Percentiles rank a stretch among this genome's conserved stretches.
These are phyloP conservation scores for Magnaporthales sp. DNA, from an alignment of 2,329 filamentous ascomycete species.

Conservation along the genomic window DNA sequence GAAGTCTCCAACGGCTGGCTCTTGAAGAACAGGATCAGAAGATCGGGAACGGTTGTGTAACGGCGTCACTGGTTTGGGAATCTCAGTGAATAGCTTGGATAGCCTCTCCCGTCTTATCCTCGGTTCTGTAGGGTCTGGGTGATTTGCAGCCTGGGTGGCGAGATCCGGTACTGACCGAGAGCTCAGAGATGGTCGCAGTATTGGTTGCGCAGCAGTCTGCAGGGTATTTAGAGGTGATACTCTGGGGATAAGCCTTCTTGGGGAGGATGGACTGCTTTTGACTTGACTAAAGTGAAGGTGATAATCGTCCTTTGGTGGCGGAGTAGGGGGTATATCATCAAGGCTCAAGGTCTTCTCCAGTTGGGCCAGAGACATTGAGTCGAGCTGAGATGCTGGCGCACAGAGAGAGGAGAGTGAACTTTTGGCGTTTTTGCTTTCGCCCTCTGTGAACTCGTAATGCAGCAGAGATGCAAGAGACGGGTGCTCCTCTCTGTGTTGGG, in stretches of 20 bases:
- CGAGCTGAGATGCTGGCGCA: constrained; percentile 7
- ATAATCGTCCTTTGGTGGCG: constrained; percentile 9
- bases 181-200: background rate
- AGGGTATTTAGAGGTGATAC: background rate
- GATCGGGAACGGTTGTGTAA: background rate
- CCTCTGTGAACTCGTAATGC: constrained; percentile 6
- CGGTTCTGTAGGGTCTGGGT: constrained; percentile 9
- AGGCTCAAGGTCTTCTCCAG: constrained; percentile 7
- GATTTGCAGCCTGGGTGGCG: constrained; percentile 5
- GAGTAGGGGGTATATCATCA: constrained; percentile 6
- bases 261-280: background rate
- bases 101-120: constrained; percentile 10
- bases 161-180: background rate
- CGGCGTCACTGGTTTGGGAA: background rate
- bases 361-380: constrained; percentile 4
- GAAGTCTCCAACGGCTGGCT: constrained; percentile 46
- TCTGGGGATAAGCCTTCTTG: background rate
- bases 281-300: background rate
- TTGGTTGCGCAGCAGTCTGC: background rate
- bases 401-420: constrained; percentile 2
- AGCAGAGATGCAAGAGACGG: constrained; percentile 9
- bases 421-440: constrained; percentile 3
- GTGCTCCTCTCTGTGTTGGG: constrained; percentile 12
- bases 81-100: constrained; percentile 10
- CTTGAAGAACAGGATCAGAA: constrained; percentile 30